Evolutionary conservation across 2,329 filamentous ascomycete genomes (phyloP).

Genomic region (Dactylella cylindrospora): DNA sequence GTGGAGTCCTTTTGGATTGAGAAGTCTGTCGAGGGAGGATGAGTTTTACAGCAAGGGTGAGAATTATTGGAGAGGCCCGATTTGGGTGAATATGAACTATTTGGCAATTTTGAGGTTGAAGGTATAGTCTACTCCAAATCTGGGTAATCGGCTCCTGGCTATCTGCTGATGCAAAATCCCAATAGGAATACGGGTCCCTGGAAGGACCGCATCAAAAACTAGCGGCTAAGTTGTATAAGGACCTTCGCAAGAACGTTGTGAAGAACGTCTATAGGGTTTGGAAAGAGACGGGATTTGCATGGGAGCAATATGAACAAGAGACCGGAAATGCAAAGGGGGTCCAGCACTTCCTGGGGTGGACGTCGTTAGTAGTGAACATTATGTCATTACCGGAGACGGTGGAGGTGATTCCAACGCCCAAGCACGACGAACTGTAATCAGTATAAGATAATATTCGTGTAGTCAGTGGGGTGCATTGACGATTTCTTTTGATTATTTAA

Average conservation of each 20-base stretch:
- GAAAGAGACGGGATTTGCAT: slow-evolving; percentile 90
- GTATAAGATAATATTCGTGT: no score
- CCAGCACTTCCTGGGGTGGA: slow-evolving; percentile 98
- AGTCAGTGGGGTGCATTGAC: no score
- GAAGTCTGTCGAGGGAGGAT: slow-evolving; percentile 82
- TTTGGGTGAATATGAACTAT: slow-evolving; percentile 98
- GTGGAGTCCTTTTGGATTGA: slow-evolving; percentile 86
- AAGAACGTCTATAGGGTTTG: slow-evolving; percentile 85
- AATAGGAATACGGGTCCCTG: slow-evolving; percentile 56
- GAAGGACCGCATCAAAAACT: slow-evolving; percentile 67
- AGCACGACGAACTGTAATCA: slow-evolving; percentile 57
- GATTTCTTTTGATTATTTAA: no score
- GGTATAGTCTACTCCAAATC: slow-evolving; percentile 59
- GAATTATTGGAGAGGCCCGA: slow-evolving; percentile 94
- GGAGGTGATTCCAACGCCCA: slow-evolving; percentile 51
- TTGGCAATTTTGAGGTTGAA: slow-evolving; percentile 75
- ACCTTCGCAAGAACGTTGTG: slow-evolving; percentile 79
- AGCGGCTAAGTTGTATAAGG: slow-evolving; percentile 72
- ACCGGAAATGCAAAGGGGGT: slow-evolving; percentile 91
- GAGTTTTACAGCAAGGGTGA: slow-evolving; percentile 84
- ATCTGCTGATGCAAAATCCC: slow-evolving; percentile 2
- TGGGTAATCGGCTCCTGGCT: slow-evolving; percentile 18
- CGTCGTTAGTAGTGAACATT: slow-evolving; percentile 94
- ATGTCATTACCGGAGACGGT: slow-evolving; percentile 80
- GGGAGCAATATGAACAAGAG: slow-evolving; percentile 97